Conservation (phyloP, 495 filamentous ascomycete genomes). For the Chaetomium tenue region DNA sequence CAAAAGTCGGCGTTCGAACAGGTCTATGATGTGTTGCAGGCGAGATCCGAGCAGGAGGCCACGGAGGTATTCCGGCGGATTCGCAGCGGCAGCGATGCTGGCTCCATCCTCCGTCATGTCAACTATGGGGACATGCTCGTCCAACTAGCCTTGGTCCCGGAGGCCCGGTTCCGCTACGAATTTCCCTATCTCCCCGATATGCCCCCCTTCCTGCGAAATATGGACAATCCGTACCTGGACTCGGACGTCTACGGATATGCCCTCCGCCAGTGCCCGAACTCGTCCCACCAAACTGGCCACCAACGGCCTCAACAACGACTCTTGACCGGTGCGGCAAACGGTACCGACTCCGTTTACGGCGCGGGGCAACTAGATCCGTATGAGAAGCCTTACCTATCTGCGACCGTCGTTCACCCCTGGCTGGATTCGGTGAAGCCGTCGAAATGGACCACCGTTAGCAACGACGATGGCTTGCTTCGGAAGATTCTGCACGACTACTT, state of each 20-base stretch:
- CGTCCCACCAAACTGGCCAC: background rate
- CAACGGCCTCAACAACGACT: constrained; percentile 3
- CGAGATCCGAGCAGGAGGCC: constrained; percentile 36
- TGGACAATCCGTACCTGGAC: constrained; percentile 40
- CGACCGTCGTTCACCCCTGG: constrained; percentile 34
- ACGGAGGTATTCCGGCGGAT: constrained; percentile 40
- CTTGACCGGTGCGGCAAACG: constrained; percentile 13
- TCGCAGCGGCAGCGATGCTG: constrained; percentile 38
- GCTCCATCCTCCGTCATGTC: constrained; percentile 39
- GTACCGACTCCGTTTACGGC: constrained; percentile 16
- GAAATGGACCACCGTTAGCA: constrained; percentile 40
- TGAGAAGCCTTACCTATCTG: constrained; percentile 39
- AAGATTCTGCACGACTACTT: constrained; percentile 39
- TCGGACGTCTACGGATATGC: constrained; percentile 39
- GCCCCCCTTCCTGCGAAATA: constrained; percentile 34
- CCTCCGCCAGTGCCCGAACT: background rate
- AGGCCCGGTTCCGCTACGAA: constrained; percentile 42
- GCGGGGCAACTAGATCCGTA: constrained; percentile 34
- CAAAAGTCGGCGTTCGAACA: constrained; percentile 38
- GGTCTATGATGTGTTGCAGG: constrained; percentile 37
- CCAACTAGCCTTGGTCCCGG: constrained; percentile 40
- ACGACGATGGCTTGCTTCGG: constrained; percentile 36
- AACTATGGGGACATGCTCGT: constrained; percentile 42
- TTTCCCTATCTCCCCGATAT: constrained; percentile 43
- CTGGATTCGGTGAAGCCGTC: constrained; percentile 36